These are phyloP conservation scores for Eutypella sp. DNA, from an alignment of 2,329 filamentous ascomycete genomes.

Conservation along the genomic window DNA sequence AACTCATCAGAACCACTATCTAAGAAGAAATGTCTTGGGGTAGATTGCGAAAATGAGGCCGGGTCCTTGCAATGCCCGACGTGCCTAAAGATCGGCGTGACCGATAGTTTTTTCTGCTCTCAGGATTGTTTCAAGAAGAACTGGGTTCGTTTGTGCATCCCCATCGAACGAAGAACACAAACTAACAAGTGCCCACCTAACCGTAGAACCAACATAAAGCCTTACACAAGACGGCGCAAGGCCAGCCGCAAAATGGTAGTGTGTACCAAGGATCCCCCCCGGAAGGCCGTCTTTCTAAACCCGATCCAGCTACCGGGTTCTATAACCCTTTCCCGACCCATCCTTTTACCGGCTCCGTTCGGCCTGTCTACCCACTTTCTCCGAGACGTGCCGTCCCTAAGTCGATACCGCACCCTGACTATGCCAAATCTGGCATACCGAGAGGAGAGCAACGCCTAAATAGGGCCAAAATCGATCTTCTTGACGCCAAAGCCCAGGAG, in stretches of 20 bases:
- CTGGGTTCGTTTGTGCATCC: constrained; percentile 41
- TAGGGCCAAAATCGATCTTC: constrained; percentile 57
- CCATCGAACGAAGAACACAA: not conserved
- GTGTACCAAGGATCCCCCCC: constrained; percentile 23
- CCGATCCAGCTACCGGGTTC: constrained; percentile 63
- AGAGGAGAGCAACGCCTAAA: constrained; percentile 36
- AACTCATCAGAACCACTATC: not conserved
- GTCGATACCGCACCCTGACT: constrained; percentile 61
- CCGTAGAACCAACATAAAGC: constrained; percentile 55
- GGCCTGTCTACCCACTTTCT: constrained; percentile 63
- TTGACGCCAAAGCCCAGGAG: constrained; percentile 61
- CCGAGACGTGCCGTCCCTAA: constrained; percentile 53
- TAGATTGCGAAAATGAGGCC: constrained; percentile 64
- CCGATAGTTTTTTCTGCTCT: constrained; percentile 71
- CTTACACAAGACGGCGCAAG: constrained; percentile 49
- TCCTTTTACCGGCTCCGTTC: constrained; percentile 58
- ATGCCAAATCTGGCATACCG: constrained; percentile 59
- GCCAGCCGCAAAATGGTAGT: constrained; percentile 6
- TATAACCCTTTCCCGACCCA: constrained; percentile 70
- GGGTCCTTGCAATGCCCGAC: constrained; percentile 67
- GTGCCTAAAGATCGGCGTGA: constrained; percentile 62
- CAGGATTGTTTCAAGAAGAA: constrained; percentile 78
- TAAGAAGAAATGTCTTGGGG: constrained; percentile 50
- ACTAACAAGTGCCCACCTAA: not conserved
- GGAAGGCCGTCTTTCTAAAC: constrained; percentile 58